These are phyloP conservation scores for Tilletia indica DNA, from an alignment of 1,284 basidiomycete genomes.

Conservation along the genomic window DNA sequence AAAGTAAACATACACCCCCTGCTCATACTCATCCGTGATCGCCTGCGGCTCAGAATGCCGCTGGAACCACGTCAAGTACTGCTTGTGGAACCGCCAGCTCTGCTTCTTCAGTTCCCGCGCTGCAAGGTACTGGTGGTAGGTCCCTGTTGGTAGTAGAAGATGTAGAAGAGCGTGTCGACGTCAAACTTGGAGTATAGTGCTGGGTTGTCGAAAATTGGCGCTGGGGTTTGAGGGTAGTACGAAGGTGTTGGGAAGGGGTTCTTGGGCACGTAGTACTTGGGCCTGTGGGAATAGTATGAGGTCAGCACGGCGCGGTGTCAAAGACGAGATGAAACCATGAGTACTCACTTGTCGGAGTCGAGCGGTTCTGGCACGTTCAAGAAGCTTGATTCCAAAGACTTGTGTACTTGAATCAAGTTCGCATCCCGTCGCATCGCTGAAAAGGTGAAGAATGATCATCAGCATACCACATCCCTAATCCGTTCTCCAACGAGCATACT, in stretches of 20 bases:
- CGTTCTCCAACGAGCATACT: slow-evolving; percentile 2
- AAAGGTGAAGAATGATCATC: slow-evolving; percentile 20
- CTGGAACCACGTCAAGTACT: slow-evolving; percentile 98
- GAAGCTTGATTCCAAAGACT: slow-evolving; percentile 86
- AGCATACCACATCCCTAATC: neutral
- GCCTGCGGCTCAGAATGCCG: slow-evolving; percentile 97
- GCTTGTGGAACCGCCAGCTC: slow-evolving; percentile 98
- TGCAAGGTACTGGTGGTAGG: slow-evolving; percentile 96
- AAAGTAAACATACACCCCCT: slow-evolving; percentile 70
- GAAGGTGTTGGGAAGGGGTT: slow-evolving; percentile 88
- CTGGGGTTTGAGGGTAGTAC: slow-evolving; percentile 90
- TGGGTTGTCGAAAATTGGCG: slow-evolving; percentile 77
- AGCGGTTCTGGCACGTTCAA: slow-evolving; percentile 83
- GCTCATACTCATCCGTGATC: slow-evolving; percentile 99
- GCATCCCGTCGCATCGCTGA: slow-evolving; percentile 79
- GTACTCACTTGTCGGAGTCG: slow-evolving; percentile 65
- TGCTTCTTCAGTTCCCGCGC: slow-evolving; percentile 96
- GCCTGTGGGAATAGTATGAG: slow-evolving; percentile 21
- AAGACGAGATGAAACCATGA: neutral
- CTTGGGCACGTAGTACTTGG: slow-evolving; percentile 88
- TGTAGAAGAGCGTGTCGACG: slow-evolving; percentile 95
- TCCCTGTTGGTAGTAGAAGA: slow-evolving; percentile 96
- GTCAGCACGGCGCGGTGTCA: neutral
- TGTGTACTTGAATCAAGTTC: slow-evolving; percentile 70
- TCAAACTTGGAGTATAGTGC: slow-evolving; percentile 88